phyloP scores from a whole-genome alignment of 2,329 filamentous ascomycete species.

The Claviceps maximensis region DNA sequence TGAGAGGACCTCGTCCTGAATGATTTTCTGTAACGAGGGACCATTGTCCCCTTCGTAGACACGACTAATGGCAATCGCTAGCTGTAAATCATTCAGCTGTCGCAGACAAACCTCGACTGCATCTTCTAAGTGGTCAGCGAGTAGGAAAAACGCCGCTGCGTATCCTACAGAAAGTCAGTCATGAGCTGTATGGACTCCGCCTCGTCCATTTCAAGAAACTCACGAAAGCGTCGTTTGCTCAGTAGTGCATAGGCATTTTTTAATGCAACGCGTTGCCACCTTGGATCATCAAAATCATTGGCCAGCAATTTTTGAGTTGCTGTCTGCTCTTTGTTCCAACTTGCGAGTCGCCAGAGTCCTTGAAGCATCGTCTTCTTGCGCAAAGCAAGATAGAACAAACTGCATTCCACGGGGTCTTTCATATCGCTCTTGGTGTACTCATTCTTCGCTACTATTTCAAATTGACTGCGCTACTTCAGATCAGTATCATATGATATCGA shows the following conservation, averaged over 20 bases:
- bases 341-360: slow-evolving; percentile 89
- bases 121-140: slow-evolving; percentile 73
- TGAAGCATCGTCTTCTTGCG: slow-evolving; percentile 82
- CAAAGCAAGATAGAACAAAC: slow-evolving; percentile 80
- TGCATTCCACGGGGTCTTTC: slow-evolving; percentile 84
- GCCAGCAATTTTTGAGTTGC: slow-evolving; percentile 67
- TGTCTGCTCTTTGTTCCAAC: slow-evolving; percentile 73
- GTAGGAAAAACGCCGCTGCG: slow-evolving; percentile 86
- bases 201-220: slow-evolving; percentile 1
- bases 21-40: slow-evolving; percentile 55
- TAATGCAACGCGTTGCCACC: slow-evolving; percentile 77
- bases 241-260: slow-evolving; percentile 96
- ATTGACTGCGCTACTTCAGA: slow-evolving; percentile 41
- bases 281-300: slow-evolving; percentile 81
- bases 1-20: slow-evolving; percentile 68
- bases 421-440: slow-evolving; percentile 82
- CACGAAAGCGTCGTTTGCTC: slow-evolving; percentile 76
- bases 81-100: slow-evolving; percentile 76
- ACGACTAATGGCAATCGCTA: slow-evolving; percentile 76
- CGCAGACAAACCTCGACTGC: slow-evolving; percentile 78
- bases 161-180: slow-evolving; percentile 47
- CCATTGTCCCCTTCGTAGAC: slow-evolving; percentile 81
- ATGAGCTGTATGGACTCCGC: not conserved
- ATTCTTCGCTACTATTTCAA: slow-evolving; percentile 82
- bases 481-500: slow-evolving; percentile 3